Percentiles rank a stretch among this genome's conserved stretches.
Evolutionary conservation across 2,329 filamentous ascomycete genomes (phyloP).

Genomic region (Aspergillus floridensis): DNA sequence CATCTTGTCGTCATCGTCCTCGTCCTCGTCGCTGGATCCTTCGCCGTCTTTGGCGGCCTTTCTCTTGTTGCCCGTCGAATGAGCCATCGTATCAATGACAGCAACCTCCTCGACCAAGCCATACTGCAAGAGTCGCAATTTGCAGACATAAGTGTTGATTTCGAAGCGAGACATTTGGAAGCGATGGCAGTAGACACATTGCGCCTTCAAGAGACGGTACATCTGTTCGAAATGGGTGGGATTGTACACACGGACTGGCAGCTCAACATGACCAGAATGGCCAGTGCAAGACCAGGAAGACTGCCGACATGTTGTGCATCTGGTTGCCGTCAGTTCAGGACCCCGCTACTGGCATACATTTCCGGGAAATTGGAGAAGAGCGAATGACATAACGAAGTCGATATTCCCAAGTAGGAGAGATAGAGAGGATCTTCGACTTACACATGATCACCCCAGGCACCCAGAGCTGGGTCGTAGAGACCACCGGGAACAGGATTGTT

Average conservation of each 20-base stretch:
- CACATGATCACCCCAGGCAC: conserved; percentile 82
- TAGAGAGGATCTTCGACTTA: conserved; percentile 48
- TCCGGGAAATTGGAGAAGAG: neutral
- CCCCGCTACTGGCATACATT: conserved; percentile 6
- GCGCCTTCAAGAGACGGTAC: conserved; percentile 76
- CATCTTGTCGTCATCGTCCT: conserved; percentile 53
- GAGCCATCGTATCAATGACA: conserved; percentile 53
- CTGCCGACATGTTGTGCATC: conserved; percentile 89
- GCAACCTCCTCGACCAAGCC: conserved; percentile 72
- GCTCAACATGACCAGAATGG: conserved; percentile 91
- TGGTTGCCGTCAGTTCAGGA: conserved; percentile 39
- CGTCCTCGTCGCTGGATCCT: conserved; percentile 65
- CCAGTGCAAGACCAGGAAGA: conserved; percentile 80
- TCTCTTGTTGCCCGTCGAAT: conserved; percentile 45
- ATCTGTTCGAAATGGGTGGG: conserved; percentile 95
- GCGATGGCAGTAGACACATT: conserved; percentile 87
- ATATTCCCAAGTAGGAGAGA: conserved; percentile 7
- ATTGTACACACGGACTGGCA: conserved; percentile 91
- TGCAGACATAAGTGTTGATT: conserved; percentile 77
- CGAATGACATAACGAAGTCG: neutral
- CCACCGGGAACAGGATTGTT: conserved; percentile 86
- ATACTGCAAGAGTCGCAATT: conserved; percentile 79
- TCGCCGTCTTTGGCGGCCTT: conserved; percentile 50
- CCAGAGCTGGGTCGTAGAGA: conserved; percentile 87
- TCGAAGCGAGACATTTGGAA: conserved; percentile 76